Evolutionary conservation across 257 asterid species (phyloP), one percentile per base, ranked within the genome.

Genomic region (Sherardia arvensis): DNA sequence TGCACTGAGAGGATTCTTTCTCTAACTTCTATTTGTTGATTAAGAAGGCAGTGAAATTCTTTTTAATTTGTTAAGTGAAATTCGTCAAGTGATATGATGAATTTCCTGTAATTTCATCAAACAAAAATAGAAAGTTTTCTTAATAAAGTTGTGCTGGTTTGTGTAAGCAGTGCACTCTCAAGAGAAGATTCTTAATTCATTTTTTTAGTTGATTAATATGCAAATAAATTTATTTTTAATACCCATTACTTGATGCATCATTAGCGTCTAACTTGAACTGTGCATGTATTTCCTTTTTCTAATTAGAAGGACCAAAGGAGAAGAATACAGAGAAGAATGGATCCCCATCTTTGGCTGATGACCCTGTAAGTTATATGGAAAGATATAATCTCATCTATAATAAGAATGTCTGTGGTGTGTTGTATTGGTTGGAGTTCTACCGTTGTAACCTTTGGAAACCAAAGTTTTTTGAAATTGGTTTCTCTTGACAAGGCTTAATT

Each of bases 271-370:
- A 38, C 25, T 20, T 28, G 62, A 18, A 58, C 20, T 59, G 26
- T 47, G 59, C 15, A 4, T 61, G 33, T 64, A 26, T 53, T 8
- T 64, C 59, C 59, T 54, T 63, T n/a, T n/a, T n/a, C n/a, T 18
- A 8, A 27, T 49, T 28, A 58, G 53, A 74, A 84, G 97, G 79
- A 58, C 47, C 32, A 64, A 81, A 73, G 79, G 88, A 68, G 49
- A 69, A 70, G 69, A 64, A 48, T 25, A 62, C 51, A 29, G 91
- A 76, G 72, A 69, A 57, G 58, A 66, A 66, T 49, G 85, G 73
- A 71, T 81, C 95, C 65, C 93, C 87, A 3, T 71, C 55, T 65
- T 60, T 62, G 6, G 69, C 57, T 69, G 84, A 78, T 72, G 77
- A 77, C 70, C 88, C 68, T 17, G 96, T 91, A 76, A 84, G 91